Conservation (phyloP, 1,284 basidiomycete genomes). For the Fistulinella cinereoalba region DNA sequence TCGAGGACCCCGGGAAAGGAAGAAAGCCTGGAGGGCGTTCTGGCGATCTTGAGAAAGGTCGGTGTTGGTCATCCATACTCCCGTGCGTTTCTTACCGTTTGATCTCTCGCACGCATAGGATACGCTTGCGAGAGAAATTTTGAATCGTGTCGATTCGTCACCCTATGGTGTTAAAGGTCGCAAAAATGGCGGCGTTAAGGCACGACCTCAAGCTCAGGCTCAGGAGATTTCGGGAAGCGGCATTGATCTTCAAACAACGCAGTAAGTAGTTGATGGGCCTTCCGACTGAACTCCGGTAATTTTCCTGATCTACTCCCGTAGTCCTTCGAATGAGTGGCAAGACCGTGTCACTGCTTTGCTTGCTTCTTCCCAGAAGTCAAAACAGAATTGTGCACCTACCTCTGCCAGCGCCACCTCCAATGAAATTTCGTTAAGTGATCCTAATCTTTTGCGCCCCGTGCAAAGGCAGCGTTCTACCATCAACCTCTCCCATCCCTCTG, state of each 20-base stretch:
- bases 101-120: slow-evolving; percentile 45
- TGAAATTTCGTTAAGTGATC: slow-evolving; percentile 15
- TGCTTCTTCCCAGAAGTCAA: slow-evolving; percentile 16
- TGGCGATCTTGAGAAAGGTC: slow-evolving; percentile 30
- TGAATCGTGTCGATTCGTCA: slow-evolving; percentile 71
- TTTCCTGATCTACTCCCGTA: slow-evolving; percentile 25
- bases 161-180: slow-evolving; percentile 72
- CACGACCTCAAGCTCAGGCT: slow-evolving; percentile 25
- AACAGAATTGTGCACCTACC: neutral
- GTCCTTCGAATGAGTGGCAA: slow-evolving; percentile 81
- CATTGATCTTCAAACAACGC: slow-evolving; percentile 49
- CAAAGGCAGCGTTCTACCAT: slow-evolving; percentile 12
- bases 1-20: slow-evolving; percentile 7
- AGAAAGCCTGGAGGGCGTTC: slow-evolving; percentile 15
- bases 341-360: slow-evolving; percentile 55
- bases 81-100: neutral
- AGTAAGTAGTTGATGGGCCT: slow-evolving; percentile 41
- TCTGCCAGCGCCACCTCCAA: slow-evolving; percentile 5
- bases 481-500: slow-evolving; percentile 11
- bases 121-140: slow-evolving; percentile 68
- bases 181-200: slow-evolving; percentile 33
- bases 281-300: neutral
- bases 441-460: slow-evolving; percentile 4
- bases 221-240: slow-evolving; percentile 24
- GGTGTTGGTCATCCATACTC: neutral